Evolutionary conservation across 768 basidiomycete species (phyloP).

Genomic region (Exsudoporus frostii): DNA sequence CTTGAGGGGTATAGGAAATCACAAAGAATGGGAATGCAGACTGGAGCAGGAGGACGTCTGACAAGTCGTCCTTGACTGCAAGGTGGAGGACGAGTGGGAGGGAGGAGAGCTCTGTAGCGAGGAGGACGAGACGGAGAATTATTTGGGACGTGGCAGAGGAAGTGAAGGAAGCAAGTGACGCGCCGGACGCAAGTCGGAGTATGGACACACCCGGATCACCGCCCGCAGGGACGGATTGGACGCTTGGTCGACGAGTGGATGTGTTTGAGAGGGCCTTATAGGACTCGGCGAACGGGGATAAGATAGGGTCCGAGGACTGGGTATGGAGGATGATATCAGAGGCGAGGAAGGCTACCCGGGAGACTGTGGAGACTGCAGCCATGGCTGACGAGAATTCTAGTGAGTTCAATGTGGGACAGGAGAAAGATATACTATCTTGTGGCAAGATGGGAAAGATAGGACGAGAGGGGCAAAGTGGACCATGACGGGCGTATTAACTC

Average conservation of each 20-base stretch:
- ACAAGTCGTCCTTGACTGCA: constrained; percentile 61
- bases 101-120: constrained; percentile 64
- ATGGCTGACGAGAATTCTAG: constrained; percentile 8
- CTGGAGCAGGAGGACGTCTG: constrained; percentile 72
- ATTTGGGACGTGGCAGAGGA: constrained; percentile 49
- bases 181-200: constrained; percentile 40
- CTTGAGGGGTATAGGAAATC: constrained; percentile 70
- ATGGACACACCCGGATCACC: constrained; percentile 63
- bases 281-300: constrained; percentile 38
- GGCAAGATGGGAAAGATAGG: neutral
- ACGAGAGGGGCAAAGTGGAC: too few relatives aligned
- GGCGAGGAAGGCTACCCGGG: constrained; percentile 67
- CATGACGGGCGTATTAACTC: too few relatives aligned
- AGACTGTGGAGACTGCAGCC: constrained; percentile 42
- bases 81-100: constrained; percentile 71
- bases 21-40: constrained; percentile 80
- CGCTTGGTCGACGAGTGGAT: constrained; percentile 38
- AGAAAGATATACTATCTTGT: constrained; percentile 6
- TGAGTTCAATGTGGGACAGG: constrained; percentile 7
- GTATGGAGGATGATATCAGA: constrained; percentile 67
- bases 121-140: constrained; percentile 59
- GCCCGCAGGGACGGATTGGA: constrained; percentile 55
- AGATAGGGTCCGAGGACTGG: constrained; percentile 39
- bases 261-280: constrained; percentile 32
- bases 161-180: constrained; percentile 59